Conservation (phyloP, 352 stramenopile genomes). For the Peronosclerospora sorghi region DNA sequence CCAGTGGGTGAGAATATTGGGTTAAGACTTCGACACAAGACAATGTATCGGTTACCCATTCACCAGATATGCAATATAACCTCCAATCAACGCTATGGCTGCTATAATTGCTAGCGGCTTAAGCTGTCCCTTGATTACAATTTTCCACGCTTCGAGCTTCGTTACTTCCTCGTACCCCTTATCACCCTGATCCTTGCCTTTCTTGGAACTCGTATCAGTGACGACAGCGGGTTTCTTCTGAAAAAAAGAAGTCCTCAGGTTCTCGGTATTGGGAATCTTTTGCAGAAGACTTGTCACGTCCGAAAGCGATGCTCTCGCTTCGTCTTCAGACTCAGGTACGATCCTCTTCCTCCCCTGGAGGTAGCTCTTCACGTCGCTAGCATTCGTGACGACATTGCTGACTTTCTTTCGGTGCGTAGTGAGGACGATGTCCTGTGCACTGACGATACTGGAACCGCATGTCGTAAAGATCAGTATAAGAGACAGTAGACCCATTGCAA, state of each 20-base stretch:
- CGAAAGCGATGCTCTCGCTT: neutral
- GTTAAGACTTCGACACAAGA: too few species aligned
- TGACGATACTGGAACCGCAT: slow-evolving; percentile 1
- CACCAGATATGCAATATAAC: slow-evolving; percentile 9
- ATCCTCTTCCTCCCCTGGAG: neutral
- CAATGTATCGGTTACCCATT: slow-evolving; percentile 27
- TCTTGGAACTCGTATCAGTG: neutral
- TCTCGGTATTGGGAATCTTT: neutral
- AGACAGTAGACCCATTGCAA: slow-evolving; percentile 9
- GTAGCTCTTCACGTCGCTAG: neutral
- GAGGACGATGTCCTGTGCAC: neutral
- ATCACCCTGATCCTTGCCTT: neutral
- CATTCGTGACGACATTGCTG: neutral
- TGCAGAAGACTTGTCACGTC: neutral
- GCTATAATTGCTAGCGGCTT: slow-evolving; percentile 7
- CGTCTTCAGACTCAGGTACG: neutral
- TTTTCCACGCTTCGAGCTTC: neutral
- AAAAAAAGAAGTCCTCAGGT: neutral
- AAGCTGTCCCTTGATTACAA: slow-evolving; percentile 5
- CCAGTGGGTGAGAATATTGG: too few species aligned
- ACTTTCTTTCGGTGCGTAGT: neutral
- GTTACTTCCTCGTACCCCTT: neutral
- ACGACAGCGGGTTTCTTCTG: neutral
- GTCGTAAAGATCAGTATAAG: slow-evolving; percentile 1
- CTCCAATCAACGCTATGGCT: slow-evolving; percentile 6